These are phyloP conservation scores for Galeopsis tetrahit DNA, from an alignment of 257 asterid species.

Conservation along the genomic window DNA sequence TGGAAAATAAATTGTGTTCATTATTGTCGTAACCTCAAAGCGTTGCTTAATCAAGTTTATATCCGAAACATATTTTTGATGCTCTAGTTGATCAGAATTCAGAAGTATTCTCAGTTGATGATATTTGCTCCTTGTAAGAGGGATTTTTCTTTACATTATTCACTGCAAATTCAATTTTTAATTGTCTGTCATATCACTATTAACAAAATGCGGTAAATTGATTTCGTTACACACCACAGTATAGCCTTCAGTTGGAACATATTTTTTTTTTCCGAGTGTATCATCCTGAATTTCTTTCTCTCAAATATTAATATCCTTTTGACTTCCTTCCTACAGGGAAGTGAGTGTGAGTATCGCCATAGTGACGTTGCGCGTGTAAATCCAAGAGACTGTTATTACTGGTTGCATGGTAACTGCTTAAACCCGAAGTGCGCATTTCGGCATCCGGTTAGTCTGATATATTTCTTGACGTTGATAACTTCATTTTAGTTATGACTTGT, in stretches of 20 bases:
- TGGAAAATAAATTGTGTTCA: neutral
- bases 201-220: conserved; percentile 1
- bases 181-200: neutral
- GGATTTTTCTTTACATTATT: neutral
- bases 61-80: neutral
- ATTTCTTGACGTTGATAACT: conserved; percentile 8
- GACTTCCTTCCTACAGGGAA: conserved; percentile 57
- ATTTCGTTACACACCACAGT: conserved; percentile 5
- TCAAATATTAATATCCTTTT: conserved; percentile 12
- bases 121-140: neutral
- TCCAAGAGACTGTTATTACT: conserved; percentile 88
- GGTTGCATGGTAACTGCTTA: conserved; percentile 88
- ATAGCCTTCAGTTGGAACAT: conserved; percentile 15
- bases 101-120: neutral
- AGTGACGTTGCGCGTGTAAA: conserved; percentile 84
- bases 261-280: conserved; percentile 13
- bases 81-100: neutral
- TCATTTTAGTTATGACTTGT: conserved; percentile 1
- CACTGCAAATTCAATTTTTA: conserved; percentile 1
- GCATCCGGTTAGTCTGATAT: conserved; percentile 74
- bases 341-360: conserved; percentile 88
- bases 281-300: conserved; percentile 24
- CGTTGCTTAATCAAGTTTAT: neutral
- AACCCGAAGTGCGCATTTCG: conserved; percentile 81
- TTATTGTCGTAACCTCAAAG: neutral